Evolutionary conservation across 495 filamentous ascomycete species (phyloP), one percentile per base, ranked within the genome.

Genomic region (Evansstolkia leycettana): DNA sequence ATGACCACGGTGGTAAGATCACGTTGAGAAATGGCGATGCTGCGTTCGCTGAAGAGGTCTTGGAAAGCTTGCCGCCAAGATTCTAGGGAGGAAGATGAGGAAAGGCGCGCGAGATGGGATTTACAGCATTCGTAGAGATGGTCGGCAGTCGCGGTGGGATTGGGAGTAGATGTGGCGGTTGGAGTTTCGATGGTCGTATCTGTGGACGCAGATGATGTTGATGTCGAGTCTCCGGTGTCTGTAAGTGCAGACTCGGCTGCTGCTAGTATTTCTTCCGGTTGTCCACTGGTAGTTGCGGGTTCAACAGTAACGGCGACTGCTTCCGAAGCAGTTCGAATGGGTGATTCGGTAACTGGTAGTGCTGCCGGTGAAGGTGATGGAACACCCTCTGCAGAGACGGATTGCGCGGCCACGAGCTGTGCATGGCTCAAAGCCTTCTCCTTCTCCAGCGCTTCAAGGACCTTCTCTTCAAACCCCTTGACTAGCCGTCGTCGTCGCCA

Each of bases 401-500:
- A 42, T 7, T 44, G 37, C n/a, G 33, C 41, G 17, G 32, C 33
- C 28, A 37, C 36, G 16, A 29, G 33, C 35, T 47, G 30, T 7
- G n/a, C 17, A 3, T 7, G 43, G 33, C 38, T 45, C 2, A 56
- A 40, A 5, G 47, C 42, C 44, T 74, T 73, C 46, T 85, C 84
- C 45, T 79, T 78, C 26, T 92, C 86, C 28, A 96, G 63, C 1
- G 85, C 81, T 47, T 79, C 77, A 37, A 75, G 76, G 30, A 98
- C 83, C 55, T 86, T 80, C 39, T 78, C 75, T 46, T 81, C 76
- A 45, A 81, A 80, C 10, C 82, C 84, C 40, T 70, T 71, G 19
- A 94, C 81, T 37, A 98, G 66, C 43, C 86, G 58, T 43, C 64
- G 69, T 43, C 90, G 67, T 39, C 85, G 76, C 86, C 88, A 95